Evolutionary conservation across 2,329 filamentous ascomycete species (phyloP), one percentile per base, ranked within the genome.

Genomic region (Paraphoma chrysanthemicola): DNA sequence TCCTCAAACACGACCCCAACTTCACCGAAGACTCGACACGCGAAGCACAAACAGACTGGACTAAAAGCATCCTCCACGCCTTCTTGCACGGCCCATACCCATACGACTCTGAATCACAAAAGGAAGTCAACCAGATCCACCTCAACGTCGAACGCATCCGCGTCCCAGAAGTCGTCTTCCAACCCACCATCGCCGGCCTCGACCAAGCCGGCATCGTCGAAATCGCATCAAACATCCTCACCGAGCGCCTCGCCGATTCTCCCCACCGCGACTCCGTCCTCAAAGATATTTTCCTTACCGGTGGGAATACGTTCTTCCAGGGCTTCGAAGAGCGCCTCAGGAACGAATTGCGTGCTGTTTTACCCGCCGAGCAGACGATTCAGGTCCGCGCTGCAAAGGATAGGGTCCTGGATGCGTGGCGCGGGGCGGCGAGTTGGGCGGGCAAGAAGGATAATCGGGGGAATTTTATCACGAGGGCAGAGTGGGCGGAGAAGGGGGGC

Each of bases 71-170:
- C 47, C 81, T 98, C 16, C 95, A 99, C 77, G 91, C 93, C 7
- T 99, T 97, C 78, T 81, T 91, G 38, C 90, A 93, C 51, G 95
- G 95, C 0, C 92, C 93, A 0, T 90, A 92, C 66, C 91, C 94
- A 0, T 96, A 93, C 64, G 90, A 98, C 65, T 80, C 88, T 0
- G 88, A 92, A 53, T 91, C 88, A 54, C 90, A 95, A 67, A 87
- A 88, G 16, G 86, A 99, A 79, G 87, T 88, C 16, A 88, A 93
- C 76, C 94, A 98, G 78, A 81, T 99, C 49, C 95, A 99, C 76
- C 87, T 99, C 62, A 99, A 99, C 75, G 92, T 99, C 51, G 93
- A 98, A 81, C 89, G 94, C 53, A 96, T 98, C 76, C 90, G 93
- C 48, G 92, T 96, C 2, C 93, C 93, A 3, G 94, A 98, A 79